Evolutionary conservation across 2,329 filamentous ascomycete genomes (phyloP).

Genomic region (Orbilia oligospora): DNA sequence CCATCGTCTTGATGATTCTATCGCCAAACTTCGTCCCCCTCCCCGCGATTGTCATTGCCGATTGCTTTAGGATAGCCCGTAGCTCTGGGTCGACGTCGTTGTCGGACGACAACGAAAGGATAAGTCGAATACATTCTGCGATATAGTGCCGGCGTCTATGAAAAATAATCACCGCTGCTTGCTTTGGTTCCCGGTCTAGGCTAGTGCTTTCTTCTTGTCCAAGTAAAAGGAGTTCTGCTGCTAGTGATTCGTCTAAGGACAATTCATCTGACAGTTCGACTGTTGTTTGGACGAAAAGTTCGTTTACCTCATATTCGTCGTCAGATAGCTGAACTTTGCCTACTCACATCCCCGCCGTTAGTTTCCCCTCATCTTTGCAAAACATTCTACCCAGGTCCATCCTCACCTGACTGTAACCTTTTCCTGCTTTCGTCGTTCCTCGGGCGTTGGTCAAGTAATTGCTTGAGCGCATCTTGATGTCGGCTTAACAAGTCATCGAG

Average conservation of each 20-base stretch:
- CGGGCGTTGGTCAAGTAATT: constrained; percentile 64
- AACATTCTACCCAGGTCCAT: constrained; percentile 21
- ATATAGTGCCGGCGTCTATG: constrained; percentile 87
- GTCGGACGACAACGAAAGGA: constrained; percentile 78
- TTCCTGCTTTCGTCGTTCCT: constrained; percentile 83
- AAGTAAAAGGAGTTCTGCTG: constrained; percentile 81
- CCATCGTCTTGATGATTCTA: constrained; percentile 83
- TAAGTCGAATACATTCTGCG: constrained; percentile 84
- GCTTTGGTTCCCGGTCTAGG: constrained; percentile 80
- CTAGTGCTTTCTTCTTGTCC: constrained; percentile 78
- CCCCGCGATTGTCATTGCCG: constrained; percentile 71
- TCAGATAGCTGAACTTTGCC: constrained; percentile 82
- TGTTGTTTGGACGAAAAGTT: constrained; percentile 86
- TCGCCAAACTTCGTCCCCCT: constrained; percentile 69
- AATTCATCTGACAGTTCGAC: constrained; percentile 88
- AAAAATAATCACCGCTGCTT: constrained; percentile 87
- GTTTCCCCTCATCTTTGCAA: neutral
- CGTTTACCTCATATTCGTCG: constrained; percentile 83
- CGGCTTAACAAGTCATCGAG: constrained; percentile 52
- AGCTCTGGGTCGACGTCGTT: constrained; percentile 71
- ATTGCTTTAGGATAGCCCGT: constrained; percentile 72
- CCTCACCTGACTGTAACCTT: constrained; percentile 77
- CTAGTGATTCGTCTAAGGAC: constrained; percentile 89
- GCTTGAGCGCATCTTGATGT: constrained; percentile 50
- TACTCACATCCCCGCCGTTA: constrained; percentile 66